These are phyloP conservation scores for Puccinia polysora DNA, from an alignment of 1,284 basidiomycete species.

Conservation along the genomic window DNA sequence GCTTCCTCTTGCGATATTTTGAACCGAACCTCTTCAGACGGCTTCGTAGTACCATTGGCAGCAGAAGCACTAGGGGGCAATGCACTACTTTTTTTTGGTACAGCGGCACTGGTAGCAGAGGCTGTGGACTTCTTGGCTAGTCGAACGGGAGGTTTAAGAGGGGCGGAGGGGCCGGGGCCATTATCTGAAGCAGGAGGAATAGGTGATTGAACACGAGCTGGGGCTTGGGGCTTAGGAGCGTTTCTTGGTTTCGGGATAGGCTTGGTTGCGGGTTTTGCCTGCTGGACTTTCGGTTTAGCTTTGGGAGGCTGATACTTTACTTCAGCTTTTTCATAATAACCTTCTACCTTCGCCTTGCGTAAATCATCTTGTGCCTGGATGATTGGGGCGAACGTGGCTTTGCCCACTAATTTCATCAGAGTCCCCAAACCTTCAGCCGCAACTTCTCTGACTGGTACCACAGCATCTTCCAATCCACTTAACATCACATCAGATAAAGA, in stretches of 20 bases:
- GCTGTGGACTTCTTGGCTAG: constrained; percentile 55
- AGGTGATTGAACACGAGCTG: constrained; percentile 1
- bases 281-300: constrained; percentile 53
- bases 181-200: constrained; percentile 11
- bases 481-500: constrained; percentile 74
- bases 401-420: constrained; percentile 95
- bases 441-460: constrained; percentile 83
- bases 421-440: constrained; percentile 82
- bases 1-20: constrained; percentile 89
- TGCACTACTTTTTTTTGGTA: constrained; percentile 55
- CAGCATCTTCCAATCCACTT: constrained; percentile 75
- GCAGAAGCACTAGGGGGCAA: constrained; percentile 59
- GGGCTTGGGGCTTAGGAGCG: constrained; percentile 15
- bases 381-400: constrained; percentile 79
- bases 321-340: constrained; percentile 79
- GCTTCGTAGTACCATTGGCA: constrained; percentile 58
- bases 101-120: constrained; percentile 52
- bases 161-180: constrained; percentile 5
- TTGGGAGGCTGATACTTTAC: constrained; percentile 74
- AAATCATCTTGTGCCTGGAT: constrained; percentile 84
- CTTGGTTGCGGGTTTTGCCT: constrained; percentile 46
- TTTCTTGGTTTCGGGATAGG: constrained; percentile 43
- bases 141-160: constrained; percentile 55
- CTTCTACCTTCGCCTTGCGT: constrained; percentile 87
- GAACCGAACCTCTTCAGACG: constrained; percentile 65